Percentiles rank a stretch among this genome's conserved stretches.
Conservation (phyloP, 2,329 filamentous ascomycete genomes). For the Cladorrhinum sp. region DNA sequence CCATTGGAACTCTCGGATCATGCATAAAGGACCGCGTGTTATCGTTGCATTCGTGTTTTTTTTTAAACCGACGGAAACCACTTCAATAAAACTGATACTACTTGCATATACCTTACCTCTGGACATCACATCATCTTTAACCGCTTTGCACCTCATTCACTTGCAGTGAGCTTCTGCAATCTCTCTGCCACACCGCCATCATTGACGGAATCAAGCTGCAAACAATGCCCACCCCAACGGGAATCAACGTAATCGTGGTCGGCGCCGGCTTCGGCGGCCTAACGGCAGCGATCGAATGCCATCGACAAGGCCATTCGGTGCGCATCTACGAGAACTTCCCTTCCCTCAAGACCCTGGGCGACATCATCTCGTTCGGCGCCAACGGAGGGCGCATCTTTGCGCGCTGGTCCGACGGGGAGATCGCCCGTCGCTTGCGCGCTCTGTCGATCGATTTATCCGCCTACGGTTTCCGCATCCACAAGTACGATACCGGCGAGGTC, state of each 20-base stretch:
- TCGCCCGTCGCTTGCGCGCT: constrained; percentile 45
- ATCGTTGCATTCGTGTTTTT: too few relatives aligned
- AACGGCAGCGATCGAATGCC: constrained; percentile 61
- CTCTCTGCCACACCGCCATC: neutral
- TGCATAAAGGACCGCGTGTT: too few relatives aligned
- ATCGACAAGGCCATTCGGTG: constrained; percentile 58
- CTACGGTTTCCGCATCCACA: constrained; percentile 61
- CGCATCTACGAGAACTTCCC: constrained; percentile 57
- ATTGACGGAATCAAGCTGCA: too few relatives aligned
- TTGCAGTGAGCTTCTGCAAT: too few relatives aligned
- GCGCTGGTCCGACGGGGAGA: constrained; percentile 52
- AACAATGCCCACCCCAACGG: constrained; percentile 35
- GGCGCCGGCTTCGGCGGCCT: constrained; percentile 59
- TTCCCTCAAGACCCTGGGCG: constrained; percentile 56
- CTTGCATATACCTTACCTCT: neutral
- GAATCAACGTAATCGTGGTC: constrained; percentile 52
- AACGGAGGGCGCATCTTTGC: constrained; percentile 61
- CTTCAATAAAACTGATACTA: too few relatives aligned
- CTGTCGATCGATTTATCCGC: constrained; percentile 50
- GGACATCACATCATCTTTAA: too few relatives aligned
- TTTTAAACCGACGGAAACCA: neutral
- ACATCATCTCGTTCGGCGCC: constrained; percentile 61
- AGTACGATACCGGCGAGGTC: constrained; percentile 58
- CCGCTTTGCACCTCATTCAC: too few relatives aligned
- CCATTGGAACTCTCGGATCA: neutral